Evolutionary conservation across 208 protist species (phyloP), one percentile per base, ranked within the genome.

Genomic region (Crithidia thermophila): DNA sequence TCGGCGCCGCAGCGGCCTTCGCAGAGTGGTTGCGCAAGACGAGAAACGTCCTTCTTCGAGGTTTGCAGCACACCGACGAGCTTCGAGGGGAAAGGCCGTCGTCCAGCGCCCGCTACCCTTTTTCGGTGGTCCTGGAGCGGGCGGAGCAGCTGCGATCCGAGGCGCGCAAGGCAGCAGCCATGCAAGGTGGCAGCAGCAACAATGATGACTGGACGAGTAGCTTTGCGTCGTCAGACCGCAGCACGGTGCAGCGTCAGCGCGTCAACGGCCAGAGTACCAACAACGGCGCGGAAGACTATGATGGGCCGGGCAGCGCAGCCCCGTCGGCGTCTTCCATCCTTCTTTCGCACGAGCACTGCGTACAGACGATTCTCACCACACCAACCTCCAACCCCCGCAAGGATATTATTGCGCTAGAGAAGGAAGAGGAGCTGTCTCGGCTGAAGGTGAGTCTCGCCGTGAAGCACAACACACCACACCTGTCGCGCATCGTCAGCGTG

Each of bases 371-470:
- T 18, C 66, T 72, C 9, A 60, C 21, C 10, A 23, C 52, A 4
- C 57, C 47, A 0, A 20, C 36, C 55, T 40, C 51, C 10, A 14
- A 6, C 0, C 46, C 58, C 0, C 23, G 1, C 10, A 10, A 36
- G 16, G 63, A 67, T 31, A 43, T 13, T 4, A 40, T 23, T 0
- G 47, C 52, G 2, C 60, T 72, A 20, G 43, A 49, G 47, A 40
- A 33, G 18, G 55, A 62, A 47, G 14, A 33, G 39, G 23, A 39
- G 47, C 49, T 72, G 52, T 45, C 28, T 16, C n/a, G 23, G 36
- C 23, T 52, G n/a, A 70, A 75, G 58, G 36, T 75, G 45, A 30
- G 70, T 10, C 63, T 83, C 8, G 74, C 67, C 16, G 52, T 61
- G 23, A 33, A 55, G 27, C 59, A 77, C 58, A 55, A 56, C 37